Evolutionary conservation across 257 asterid species (phyloP), one percentile per base, ranked within the genome.

Genomic region (Fraxinus cuspidata): DNA sequence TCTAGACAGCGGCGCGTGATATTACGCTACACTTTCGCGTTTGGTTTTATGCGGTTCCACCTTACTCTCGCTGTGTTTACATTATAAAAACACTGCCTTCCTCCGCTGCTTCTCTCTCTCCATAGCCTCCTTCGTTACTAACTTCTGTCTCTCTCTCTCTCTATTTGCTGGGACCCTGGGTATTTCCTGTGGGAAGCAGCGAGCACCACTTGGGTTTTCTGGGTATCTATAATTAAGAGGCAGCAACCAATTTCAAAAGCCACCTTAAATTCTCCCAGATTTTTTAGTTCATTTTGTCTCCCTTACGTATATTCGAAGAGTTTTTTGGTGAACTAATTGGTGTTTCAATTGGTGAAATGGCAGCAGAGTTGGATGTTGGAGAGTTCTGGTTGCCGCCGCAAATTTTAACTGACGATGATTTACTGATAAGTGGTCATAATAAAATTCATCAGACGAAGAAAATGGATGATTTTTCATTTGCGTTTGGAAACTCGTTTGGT

Each of bases 371-470:
- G 13, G 80, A 82, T 38, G 87, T 81, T 12, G 81, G 79, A 51
- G 87, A 83, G 80, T 79, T 65, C 70, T 83, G 85, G 87, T 71
- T 84, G 23, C 90, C 88, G 5, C 81, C 90, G 1, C 84, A 87
- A 83, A 84, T 87, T 76, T 80, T 87, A 25, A 74, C 80, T 0
- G 88, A 83, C 7, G 85, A 76, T 25, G 89, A 87, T 27, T 53
- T 85, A 19, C 68, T 81, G 1, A 71, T 75, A 3, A 85, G 81
- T 35, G 82, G 73, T 21, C 79, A 70, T 4, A 73, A 83, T n/a
- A 51, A 76, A 34, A 37, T 78, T 68, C 85, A 77, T 79, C n/a
- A 67, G 29, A 27, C 69, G 8, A 63, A 63, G 35, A 23, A 8
- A 71, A 28, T 10, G 5, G 63, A 40, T 25, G 74, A 71, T 40